A percentile compares a stretch with the other conserved stretches of the same genome.
Conservation (phyloP, 331 rosid species). For the Rosa hybrid region DNA sequence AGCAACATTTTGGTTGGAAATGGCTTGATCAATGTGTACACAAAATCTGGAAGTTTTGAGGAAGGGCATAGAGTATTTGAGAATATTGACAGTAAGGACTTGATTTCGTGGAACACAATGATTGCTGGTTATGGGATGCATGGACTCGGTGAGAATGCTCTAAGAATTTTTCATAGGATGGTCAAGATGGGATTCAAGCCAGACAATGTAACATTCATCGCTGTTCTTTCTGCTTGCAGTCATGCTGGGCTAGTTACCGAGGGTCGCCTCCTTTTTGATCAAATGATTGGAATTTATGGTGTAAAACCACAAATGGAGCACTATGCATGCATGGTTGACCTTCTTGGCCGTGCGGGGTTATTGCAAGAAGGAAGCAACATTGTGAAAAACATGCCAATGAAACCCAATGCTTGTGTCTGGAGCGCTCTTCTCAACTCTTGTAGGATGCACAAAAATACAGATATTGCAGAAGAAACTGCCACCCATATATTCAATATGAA, state of each 20-base stretch:
- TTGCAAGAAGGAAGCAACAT: slow-evolving; percentile 69
- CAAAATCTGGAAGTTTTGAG: slow-evolving; percentile 70
- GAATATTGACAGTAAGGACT: slow-evolving; percentile 48
- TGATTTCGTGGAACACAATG: slow-evolving; percentile 80
- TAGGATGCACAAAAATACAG: slow-evolving; percentile 56
- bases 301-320: slow-evolving; percentile 75
- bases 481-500: slow-evolving; percentile 40
- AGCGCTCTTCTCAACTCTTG: slow-evolving; percentile 80
- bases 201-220: slow-evolving; percentile 65
- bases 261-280: slow-evolving; percentile 53
- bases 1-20: slow-evolving; percentile 68
- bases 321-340: slow-evolving; percentile 86
- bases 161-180: slow-evolving; percentile 56
- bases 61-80: slow-evolving; percentile 60
- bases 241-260: slow-evolving; percentile 67
- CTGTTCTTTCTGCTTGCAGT: slow-evolving; percentile 82
- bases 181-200: slow-evolving; percentile 53
- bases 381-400: slow-evolving; percentile 63
- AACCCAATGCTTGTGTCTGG: slow-evolving; percentile 78
- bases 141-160: slow-evolving; percentile 75
- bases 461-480: slow-evolving; percentile 56
- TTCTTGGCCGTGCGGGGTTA: slow-evolving; percentile 82
- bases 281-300: slow-evolving; percentile 51
- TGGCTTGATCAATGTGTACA: slow-evolving; percentile 75
- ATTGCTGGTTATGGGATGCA: slow-evolving; percentile 82